Evolutionary conservation across 345 rosid genomes (phyloP), one percentile per base, ranked within the genome.

Genomic region (Ailanthus altissimus): DNA sequence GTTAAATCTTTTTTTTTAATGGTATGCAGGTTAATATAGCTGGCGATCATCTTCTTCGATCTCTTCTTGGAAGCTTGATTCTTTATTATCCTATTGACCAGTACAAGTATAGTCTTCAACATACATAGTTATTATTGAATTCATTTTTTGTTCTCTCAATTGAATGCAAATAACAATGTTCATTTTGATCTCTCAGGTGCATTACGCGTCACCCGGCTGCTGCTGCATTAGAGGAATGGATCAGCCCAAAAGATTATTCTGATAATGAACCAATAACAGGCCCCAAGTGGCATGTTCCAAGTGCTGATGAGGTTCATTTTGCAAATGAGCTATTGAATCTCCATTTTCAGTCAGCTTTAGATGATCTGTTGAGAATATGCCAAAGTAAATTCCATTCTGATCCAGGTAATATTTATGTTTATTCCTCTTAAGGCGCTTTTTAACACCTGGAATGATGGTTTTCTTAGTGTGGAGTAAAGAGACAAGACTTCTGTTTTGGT

Each of bases 271-370:
- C 86, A 80, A 80, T 79, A 53, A 72, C 67, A 16, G 85, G 80
- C 60, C 97, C 98, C 42, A 87, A 78, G 82, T 96, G 99, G 99
- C 99, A 96, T 85, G 86, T 93, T 84, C 94, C 98, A 61, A 90
- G 76, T 76, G 84, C 88, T 63, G 89, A 92, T 57, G 99, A 96
- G 89, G 89, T 91, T 81, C 91, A 90, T 80, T 96, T 93, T 87
- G 99, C 99, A 74, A 88, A 93, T 86, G 98, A 96, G 82, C 98
- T 96, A 81, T 79, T 96, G 83, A 78, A 84, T 80, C 90, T 89
- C 75, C 99, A 96, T 91, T 91, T 93, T 82, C 85, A 87, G 76
- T 89, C 97, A 54, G 98, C 99, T 78, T 85, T 89, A 75, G 93
- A 92, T 82, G 97, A 93, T 83, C 93, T 96, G 72, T 74, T 87